These are phyloP conservation scores for Corymbia maculata DNA, from an alignment of 345 rosid species.

Conservation along the genomic window DNA sequence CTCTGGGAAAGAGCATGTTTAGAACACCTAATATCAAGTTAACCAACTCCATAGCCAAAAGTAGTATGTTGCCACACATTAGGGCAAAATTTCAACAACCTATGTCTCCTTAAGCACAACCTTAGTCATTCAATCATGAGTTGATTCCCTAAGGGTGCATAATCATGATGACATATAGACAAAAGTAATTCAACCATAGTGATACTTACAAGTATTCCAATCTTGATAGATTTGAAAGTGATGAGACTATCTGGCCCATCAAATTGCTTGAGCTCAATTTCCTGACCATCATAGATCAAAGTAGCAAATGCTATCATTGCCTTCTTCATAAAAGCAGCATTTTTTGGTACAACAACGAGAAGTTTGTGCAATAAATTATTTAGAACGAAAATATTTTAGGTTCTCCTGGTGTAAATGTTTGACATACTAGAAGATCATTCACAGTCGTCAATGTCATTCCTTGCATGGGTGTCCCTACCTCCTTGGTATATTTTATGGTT, in stretches of 20 bases:
- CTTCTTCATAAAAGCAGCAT: neutral
- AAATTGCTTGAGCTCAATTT: neutral
- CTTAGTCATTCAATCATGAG: neutral
- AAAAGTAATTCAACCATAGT: neutral
- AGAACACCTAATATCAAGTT: neutral
- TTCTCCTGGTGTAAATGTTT: neutral
- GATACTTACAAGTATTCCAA: neutral
- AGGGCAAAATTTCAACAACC: neutral
- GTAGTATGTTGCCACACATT: neutral
- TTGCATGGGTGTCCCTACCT: neutral
- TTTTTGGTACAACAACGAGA: too few species aligned
- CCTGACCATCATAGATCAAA: neutral
- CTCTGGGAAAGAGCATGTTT: slow-evolving; percentile 17
- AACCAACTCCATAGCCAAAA: neutral
- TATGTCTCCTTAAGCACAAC: neutral
- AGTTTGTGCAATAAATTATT: neutral
- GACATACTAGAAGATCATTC: neutral
- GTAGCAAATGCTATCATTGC: neutral
- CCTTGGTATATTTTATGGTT: neutral
- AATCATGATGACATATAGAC: neutral
- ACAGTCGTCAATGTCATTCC: neutral
- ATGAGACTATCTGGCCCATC: neutral
- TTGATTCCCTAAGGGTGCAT: neutral
- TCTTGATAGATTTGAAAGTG: neutral
- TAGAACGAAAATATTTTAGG: neutral